These are phyloP conservation scores for Hyaloscypha finlandica DNA, from an alignment of 495 filamentous ascomycete species.

Conservation along the genomic window DNA sequence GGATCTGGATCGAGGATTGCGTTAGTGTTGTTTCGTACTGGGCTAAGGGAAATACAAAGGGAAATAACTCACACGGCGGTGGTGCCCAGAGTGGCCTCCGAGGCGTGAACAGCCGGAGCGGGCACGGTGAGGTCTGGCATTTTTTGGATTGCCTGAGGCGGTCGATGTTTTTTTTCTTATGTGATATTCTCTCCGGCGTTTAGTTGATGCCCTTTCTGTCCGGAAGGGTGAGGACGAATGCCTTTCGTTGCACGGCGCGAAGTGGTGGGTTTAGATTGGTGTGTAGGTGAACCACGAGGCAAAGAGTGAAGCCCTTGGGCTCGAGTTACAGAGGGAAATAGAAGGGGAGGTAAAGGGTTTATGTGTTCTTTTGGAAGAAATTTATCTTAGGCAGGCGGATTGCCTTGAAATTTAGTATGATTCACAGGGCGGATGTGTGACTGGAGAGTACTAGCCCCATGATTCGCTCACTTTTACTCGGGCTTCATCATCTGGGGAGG, in stretches of 20 bases:
- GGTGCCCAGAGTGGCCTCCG: conserved; percentile 3
- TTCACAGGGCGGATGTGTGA: neutral
- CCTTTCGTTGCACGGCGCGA: neutral
- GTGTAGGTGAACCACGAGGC: neutral
- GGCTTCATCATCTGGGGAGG: neutral
- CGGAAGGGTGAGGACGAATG: neutral
- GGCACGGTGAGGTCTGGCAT: neutral
- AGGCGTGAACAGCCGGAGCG: neutral
- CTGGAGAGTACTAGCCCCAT: neutral
- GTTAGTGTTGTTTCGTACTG: neutral
- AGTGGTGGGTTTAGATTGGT: neutral
- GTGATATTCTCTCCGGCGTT: neutral
- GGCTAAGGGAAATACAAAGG: neutral
- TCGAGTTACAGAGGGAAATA: neutral
- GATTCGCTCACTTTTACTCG: neutral
- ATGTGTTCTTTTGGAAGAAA: neutral
- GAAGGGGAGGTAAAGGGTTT: neutral
- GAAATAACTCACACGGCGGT: conserved; percentile 8
- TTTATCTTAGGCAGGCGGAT: neutral
- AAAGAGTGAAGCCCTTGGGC: neutral
- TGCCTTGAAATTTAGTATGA: neutral
- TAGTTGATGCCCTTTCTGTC: neutral
- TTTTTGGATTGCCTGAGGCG: neutral
- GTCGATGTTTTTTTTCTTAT: neutral
- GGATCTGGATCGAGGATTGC: neutral